A percentile compares a stretch with the other conserved stretches of the same genome.
Conservation (phyloP, 2,329 filamentous ascomycete genomes). For the Helotiales sp. region DNA sequence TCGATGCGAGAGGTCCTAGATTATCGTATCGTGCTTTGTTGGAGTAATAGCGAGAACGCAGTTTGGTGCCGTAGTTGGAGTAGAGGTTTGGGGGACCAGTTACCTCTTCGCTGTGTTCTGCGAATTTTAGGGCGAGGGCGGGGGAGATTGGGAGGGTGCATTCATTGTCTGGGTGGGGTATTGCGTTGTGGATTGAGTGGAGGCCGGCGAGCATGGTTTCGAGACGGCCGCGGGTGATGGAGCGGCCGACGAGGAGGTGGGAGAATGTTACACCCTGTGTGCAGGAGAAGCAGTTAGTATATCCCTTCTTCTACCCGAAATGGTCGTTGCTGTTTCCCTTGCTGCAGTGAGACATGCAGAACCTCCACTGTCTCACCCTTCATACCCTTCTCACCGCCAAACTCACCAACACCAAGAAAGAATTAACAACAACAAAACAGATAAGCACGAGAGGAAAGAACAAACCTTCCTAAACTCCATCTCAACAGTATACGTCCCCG, state of each 20-base stretch:
- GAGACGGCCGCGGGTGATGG: conserved; percentile 31
- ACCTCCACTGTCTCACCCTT: too few relatives aligned
- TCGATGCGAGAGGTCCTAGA: neutral
- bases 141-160: conserved; percentile 25
- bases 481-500: conserved; percentile 1
- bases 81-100: conserved; percentile 1
- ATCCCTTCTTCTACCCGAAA: too few relatives aligned
- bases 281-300: too few relatives aligned
- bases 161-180: conserved; percentile 19
- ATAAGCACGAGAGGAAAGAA: too few relatives aligned
- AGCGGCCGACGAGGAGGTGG: conserved; percentile 5
- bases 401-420: too few relatives aligned
- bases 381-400: too few relatives aligned
- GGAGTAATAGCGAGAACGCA: conserved; percentile 2
- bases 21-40: neutral
- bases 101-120: neutral
- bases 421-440: too few relatives aligned
- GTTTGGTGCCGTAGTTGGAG: conserved; percentile 8
- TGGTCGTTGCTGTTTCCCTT: too few relatives aligned
- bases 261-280: conserved; percentile 3
- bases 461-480: conserved; percentile 10
- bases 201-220: conserved; percentile 28
- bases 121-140: conserved; percentile 16
- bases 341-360: too few relatives aligned
- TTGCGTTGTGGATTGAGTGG: conserved; percentile 28